phyloP scores from a whole-genome alignment of 768 basidiomycete genomes.

The Rickenella mellea region DNA sequence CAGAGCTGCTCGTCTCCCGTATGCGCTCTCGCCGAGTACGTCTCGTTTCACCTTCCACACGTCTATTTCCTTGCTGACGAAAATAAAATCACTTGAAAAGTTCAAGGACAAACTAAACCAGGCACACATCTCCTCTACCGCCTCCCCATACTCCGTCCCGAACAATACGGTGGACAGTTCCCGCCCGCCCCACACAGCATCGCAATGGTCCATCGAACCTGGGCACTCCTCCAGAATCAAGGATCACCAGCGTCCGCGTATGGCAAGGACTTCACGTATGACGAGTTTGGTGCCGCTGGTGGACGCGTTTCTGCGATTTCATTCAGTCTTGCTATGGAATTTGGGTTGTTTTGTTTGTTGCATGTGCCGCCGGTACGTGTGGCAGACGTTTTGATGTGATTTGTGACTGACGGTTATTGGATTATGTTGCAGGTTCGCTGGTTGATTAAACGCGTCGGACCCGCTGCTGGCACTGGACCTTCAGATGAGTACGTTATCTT shows the following conservation, averaged over 20 bases:
- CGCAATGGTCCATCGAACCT: conserved; percentile 49
- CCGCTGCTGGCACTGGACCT: conserved; percentile 53
- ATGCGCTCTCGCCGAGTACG: too few relatives aligned
- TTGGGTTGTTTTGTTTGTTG: background rate
- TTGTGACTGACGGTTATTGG: too few relatives aligned
- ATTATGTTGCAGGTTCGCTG: too few relatives aligned
- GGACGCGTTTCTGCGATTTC: background rate
- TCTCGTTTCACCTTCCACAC: too few relatives aligned
- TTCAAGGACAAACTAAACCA: too few relatives aligned
- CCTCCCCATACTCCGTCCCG: conserved; percentile 24
- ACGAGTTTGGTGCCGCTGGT: conserved; percentile 36
- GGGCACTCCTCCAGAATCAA: conserved; percentile 36
- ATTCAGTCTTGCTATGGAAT: background rate
- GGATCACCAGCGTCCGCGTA: conserved; percentile 32
- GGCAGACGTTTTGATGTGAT: too few relatives aligned
- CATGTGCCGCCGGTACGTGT: background rate
- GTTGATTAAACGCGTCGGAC: conserved; percentile 42
- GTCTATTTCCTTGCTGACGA: too few relatives aligned
- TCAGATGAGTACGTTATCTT: conserved; percentile 43
- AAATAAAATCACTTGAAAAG: too few relatives aligned
- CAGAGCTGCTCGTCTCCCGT: conserved; percentile 22
- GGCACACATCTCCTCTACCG: conserved; percentile 28
- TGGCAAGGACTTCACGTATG: conserved; percentile 67
- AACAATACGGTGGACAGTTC: conserved; percentile 30
- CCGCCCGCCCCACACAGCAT: conserved; percentile 37